A percentile compares a stretch with the other conserved stretches of the same genome.
These are phyloP conservation scores for Chenopodium album DNA, from an alignment of 148 eudicot species.

Conservation along the genomic window DNA sequence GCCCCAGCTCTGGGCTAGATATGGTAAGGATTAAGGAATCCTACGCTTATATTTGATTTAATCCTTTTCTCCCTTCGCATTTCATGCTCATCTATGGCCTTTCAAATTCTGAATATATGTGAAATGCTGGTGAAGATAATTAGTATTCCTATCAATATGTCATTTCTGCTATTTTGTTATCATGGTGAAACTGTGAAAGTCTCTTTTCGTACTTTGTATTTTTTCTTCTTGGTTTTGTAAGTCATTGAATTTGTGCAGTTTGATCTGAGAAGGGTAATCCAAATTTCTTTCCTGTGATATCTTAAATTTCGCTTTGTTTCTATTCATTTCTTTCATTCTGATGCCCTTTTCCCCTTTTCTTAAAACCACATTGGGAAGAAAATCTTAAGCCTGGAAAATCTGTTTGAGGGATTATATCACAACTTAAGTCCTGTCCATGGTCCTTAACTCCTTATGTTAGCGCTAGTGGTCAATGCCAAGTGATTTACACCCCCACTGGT, in stretches of 20 bases:
- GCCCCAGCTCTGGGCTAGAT: conserved; percentile 99
- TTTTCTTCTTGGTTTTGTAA: not conserved
- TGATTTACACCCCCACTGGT: not conserved
- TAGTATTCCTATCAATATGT: not conserved
- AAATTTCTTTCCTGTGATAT: too few species aligned
- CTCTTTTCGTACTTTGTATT: not conserved
- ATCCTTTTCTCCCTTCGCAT: not conserved
- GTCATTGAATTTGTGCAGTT: not conserved
- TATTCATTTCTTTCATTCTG: not conserved
- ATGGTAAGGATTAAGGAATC: conserved; percentile 54
- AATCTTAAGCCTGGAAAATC: not conserved
- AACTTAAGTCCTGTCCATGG: not conserved
- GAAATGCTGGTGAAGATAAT: not conserved
- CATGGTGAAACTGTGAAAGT: conserved; percentile 1
- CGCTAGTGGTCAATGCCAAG: not conserved
- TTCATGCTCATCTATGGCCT: not conserved
- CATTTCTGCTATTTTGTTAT: not conserved
- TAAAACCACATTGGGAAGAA: not conserved
- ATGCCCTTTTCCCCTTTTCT: not conserved
- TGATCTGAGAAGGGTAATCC: conserved; percentile 3
- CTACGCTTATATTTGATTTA: not conserved
- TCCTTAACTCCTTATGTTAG: not conserved
- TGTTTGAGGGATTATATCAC: not conserved
- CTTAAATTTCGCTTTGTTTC: not conserved
- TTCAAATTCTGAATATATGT: not conserved